A percentile compares a stretch with the other conserved stretches of the same genome.
Evolutionary conservation across 805 yeast genomes (phyloP).

Genomic region (Hanseniaspora pseudoguilliermondii): DNA sequence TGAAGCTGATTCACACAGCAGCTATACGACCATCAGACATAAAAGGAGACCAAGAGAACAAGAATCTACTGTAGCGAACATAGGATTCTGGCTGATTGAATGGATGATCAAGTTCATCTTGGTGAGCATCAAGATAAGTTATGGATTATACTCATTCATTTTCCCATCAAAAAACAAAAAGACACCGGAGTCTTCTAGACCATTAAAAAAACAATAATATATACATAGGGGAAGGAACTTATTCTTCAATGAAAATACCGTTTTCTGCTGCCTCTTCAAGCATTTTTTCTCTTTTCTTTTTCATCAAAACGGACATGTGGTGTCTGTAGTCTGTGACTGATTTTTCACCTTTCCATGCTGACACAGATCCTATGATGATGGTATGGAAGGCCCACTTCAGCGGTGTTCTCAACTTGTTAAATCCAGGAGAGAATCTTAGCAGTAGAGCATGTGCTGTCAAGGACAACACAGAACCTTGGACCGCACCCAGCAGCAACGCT

Average conservation of each 20-base stretch:
- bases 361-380: slow-evolving; percentile 32
- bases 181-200: neutral
- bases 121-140: slow-evolving; percentile 25
- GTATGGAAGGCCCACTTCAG: slow-evolving; percentile 32
- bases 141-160: slow-evolving; percentile 16
- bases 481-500: slow-evolving; percentile 32
- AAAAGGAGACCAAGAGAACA: neutral
- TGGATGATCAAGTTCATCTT: slow-evolving; percentile 20
- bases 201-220: neutral
- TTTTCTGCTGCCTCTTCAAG: slow-evolving; percentile 36
- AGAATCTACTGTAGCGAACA: slow-evolving; percentile 3
- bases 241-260: slow-evolving; percentile 33
- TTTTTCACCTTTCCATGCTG: slow-evolving; percentile 33
- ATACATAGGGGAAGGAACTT: slow-evolving; percentile 1
- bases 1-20: neutral
- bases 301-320: slow-evolving; percentile 27
- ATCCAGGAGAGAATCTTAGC: slow-evolving; percentile 27
- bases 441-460: slow-evolving; percentile 26
- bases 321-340: slow-evolving; percentile 29
- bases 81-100: slow-evolving; percentile 20
- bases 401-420: slow-evolving; percentile 30
- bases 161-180: slow-evolving; percentile 1
- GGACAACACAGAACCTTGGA: slow-evolving; percentile 32
- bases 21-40: neutral
- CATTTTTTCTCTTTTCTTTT: slow-evolving; percentile 26